Base-by-base conservation (phyloP, 495 filamentous ascomycete genomes). In the Aeminium ludgeri region DNA sequence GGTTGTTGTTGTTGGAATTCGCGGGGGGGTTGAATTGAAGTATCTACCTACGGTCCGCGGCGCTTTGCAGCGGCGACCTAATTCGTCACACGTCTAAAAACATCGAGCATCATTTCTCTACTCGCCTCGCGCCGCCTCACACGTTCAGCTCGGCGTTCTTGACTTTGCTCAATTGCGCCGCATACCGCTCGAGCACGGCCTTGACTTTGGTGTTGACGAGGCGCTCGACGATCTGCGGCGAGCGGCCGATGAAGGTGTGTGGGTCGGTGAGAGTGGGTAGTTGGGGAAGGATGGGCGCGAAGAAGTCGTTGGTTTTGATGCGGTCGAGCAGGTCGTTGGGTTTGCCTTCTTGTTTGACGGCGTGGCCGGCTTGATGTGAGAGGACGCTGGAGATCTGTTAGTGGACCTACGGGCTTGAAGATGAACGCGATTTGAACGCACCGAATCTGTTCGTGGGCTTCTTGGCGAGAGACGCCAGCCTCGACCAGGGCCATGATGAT, bases 381-480 rank as follows among this genome's bases (percentile, higher is more conserved):
- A 95, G 68, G 11, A 93, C 80, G 1, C 52, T 50, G 30, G 3
- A 6, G 12, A 12, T 4, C 23, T 25, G 8, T 25, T 25, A 25
- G 16, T 41, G 8, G 34, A 20, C 23, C n/a, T 39, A 13, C 6
- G 36, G 10, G 10, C 13, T 10, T 19, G 37, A 17, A 13, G 2
- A 16, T 25, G 8, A 28, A 2, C 20, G 15, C n/a, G 1, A 12
- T 6, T 17, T 10, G 4, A 33, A 15, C 40, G 11, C 34, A 41
- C 81, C 55, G 74, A 62, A 96, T 85, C 55, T 84, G 66, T 64
- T 96, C 89, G 58, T 97, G 91, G 2, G 89, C 80, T 18, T 94
- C 81, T 57, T 97, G 89, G 37, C 91, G 68, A 30, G 74, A 82
- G 11, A 67, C 69, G 20, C 85, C 85, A 49, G 78, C 70, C 44